These are phyloP conservation scores for Coffea canephora DNA, from an alignment of 257 asterid genomes.

Conservation along the genomic window DNA sequence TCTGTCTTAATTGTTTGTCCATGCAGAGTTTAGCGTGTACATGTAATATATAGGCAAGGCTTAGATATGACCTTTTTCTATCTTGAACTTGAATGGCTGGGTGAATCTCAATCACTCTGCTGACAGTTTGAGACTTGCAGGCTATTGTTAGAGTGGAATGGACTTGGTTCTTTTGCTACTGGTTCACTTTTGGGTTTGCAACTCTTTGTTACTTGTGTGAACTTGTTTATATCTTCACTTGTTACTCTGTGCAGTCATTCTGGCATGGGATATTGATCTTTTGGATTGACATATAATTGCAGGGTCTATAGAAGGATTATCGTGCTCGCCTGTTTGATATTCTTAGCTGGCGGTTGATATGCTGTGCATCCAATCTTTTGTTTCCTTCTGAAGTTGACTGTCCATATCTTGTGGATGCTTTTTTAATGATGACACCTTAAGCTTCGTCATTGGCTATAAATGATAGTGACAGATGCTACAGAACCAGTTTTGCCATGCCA, in stretches of 20 bases:
- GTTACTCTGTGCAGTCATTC: constrained; percentile 38
- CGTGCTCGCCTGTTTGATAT: constrained; percentile 90
- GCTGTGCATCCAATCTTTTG: constrained; percentile 95
- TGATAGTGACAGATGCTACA: constrained; percentile 44
- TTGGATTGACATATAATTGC: constrained; percentile 98
- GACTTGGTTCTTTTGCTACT: constrained; percentile 18
- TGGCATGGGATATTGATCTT: constrained; percentile 77
- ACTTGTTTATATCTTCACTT: constrained; percentile 31
- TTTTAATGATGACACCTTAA: constrained; percentile 66
- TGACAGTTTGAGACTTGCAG: constrained; percentile 18
- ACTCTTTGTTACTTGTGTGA: constrained; percentile 29
- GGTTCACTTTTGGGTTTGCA: constrained; percentile 21
- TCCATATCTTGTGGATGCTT: constrained; percentile 48
- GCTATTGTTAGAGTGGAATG: constrained; percentile 14
- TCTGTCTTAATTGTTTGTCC: neutral
- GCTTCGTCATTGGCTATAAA: constrained; percentile 60
- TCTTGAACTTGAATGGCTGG: constrained; percentile 14
- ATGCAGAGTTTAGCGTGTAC: neutral
- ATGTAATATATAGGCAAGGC: neutral
- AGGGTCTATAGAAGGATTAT: constrained; percentile 98
- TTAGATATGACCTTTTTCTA: neutral
- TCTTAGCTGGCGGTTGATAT: constrained; percentile 99
- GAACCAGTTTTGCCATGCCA: constrained; percentile 35
- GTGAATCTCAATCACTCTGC: constrained; percentile 16
- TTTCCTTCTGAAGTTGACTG: constrained; percentile 84